phyloP scores from a whole-genome alignment of 208 protist genomes.

The Trypanosoma caninum region DNA sequence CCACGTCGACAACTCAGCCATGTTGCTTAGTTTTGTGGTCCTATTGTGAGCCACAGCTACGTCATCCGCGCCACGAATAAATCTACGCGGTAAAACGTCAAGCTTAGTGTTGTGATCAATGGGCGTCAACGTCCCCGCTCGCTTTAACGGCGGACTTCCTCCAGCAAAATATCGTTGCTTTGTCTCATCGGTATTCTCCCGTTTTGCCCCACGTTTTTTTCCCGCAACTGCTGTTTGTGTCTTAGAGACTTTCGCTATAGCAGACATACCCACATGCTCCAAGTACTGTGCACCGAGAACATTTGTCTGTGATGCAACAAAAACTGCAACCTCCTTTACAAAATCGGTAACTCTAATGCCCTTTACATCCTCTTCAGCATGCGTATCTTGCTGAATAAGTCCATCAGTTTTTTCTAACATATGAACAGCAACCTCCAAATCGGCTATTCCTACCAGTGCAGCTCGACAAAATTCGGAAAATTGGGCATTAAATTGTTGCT shows the following conservation, averaged over 20 bases:
- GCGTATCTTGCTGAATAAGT: constrained; percentile 25
- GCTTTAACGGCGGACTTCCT: constrained; percentile 2
- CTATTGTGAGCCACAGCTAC: neutral
- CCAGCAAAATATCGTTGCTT: constrained; percentile 8
- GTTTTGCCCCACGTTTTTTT: constrained; percentile 4
- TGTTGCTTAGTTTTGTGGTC: constrained; percentile 33
- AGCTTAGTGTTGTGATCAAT: neutral
- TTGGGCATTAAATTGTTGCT: constrained; percentile 62
- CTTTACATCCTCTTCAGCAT: constrained; percentile 29
- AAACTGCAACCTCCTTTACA: constrained; percentile 45
- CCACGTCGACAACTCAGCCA: constrained; percentile 35
- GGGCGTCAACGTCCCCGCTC: neutral
- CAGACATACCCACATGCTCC: constrained; percentile 56
- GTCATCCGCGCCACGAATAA: neutral
- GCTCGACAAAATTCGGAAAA: constrained; percentile 69
- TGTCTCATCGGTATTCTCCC: constrained; percentile 3
- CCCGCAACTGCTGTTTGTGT: constrained; percentile 31
- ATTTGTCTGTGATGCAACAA: constrained; percentile 51
- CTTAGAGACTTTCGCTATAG: constrained; percentile 30
- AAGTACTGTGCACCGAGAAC: constrained; percentile 54
- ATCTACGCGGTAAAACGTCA: neutral
- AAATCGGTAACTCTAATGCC: constrained; percentile 47
- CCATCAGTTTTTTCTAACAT: constrained; percentile 47
- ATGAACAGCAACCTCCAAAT: constrained; percentile 67
- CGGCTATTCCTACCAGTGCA: constrained; percentile 40